Conservation (phyloP, 2,329 filamentous ascomycete species). For the Hypoxylon sp. region DNA sequence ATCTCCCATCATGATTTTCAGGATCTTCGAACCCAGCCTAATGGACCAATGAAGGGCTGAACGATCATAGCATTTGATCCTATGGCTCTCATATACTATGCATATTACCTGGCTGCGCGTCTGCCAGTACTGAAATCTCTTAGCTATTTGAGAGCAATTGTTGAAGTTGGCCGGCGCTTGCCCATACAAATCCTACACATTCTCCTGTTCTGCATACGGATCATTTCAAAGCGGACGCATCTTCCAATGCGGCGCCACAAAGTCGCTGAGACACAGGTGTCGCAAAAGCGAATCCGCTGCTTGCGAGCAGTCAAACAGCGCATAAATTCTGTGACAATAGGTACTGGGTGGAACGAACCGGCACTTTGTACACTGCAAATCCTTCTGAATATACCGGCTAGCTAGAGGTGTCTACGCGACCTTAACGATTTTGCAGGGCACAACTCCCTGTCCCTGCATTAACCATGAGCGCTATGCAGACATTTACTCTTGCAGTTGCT, state of each 20-base stretch:
- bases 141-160: background rate
- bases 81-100: slow-evolving; percentile 4
- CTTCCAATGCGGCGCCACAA: background rate
- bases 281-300: no score
- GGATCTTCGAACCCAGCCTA: slow-evolving; percentile 16
- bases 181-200: background rate
- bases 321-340: no score
- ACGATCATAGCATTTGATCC: slow-evolving; percentile 29
- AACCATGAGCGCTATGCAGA: background rate
- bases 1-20: slow-evolving; percentile 10
- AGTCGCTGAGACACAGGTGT: background rate
- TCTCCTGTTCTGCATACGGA: background rate
- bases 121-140: background rate
- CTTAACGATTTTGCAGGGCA: background rate
- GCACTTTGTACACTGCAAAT: background rate
- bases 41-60: background rate
- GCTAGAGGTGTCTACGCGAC: no score
- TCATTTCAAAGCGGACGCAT: background rate
- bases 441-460: background rate
- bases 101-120: background rate
- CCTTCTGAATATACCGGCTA: background rate
- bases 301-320: no score
- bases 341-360: background rate
- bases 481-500: background rate
- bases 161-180: slow-evolving; percentile 3